phyloP scores from a whole-genome alignment of 2,329 filamentous ascomycete species.

The Aspergillus latus region DNA sequence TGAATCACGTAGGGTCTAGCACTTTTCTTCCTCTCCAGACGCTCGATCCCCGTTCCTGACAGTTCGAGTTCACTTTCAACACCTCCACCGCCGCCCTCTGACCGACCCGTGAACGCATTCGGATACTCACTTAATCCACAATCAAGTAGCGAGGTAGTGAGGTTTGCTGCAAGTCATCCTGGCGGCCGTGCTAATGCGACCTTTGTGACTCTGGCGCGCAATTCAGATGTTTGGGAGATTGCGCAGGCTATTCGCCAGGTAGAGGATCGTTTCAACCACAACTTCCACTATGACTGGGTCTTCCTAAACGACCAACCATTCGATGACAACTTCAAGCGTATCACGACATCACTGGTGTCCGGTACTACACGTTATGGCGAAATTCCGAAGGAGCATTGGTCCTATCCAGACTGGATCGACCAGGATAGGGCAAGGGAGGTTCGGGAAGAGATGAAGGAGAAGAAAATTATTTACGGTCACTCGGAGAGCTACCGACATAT shows the following conservation, averaged over 20 bases:
- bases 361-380: slow-evolving; percentile 88
- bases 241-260: slow-evolving; percentile 92
- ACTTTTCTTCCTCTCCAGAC: slow-evolving; percentile 78
- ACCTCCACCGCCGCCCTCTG: slow-evolving; percentile 15
- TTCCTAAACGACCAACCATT: slow-evolving; percentile 97
- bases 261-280: slow-evolving; percentile 95
- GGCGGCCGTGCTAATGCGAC: slow-evolving; percentile 85
- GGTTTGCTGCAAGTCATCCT: slow-evolving; percentile 55
- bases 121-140: slow-evolving; percentile 12
- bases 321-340: slow-evolving; percentile 86
- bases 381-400: slow-evolving; percentile 93
- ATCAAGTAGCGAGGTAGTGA: slow-evolving; percentile 11
- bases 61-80: slow-evolving; percentile 24
- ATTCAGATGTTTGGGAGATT: slow-evolving; percentile 94
- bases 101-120: slow-evolving; percentile 25
- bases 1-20: slow-evolving; percentile 54
- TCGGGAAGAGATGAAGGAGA: slow-evolving; percentile 87
- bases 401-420: slow-evolving; percentile 93
- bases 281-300: slow-evolving; percentile 98
- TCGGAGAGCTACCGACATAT: slow-evolving; percentile 97
- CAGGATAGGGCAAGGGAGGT: slow-evolving; percentile 88
- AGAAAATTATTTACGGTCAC: slow-evolving; percentile 98
- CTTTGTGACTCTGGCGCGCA: slow-evolving; percentile 92
- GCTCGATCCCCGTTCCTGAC: slow-evolving; percentile 46
- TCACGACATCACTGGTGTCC: slow-evolving; percentile 86